Evolutionary conservation across 192 early-diverging fungal species (phyloP), one percentile per base, ranked within the genome.

Genomic region (Coemansia sp.): DNA sequence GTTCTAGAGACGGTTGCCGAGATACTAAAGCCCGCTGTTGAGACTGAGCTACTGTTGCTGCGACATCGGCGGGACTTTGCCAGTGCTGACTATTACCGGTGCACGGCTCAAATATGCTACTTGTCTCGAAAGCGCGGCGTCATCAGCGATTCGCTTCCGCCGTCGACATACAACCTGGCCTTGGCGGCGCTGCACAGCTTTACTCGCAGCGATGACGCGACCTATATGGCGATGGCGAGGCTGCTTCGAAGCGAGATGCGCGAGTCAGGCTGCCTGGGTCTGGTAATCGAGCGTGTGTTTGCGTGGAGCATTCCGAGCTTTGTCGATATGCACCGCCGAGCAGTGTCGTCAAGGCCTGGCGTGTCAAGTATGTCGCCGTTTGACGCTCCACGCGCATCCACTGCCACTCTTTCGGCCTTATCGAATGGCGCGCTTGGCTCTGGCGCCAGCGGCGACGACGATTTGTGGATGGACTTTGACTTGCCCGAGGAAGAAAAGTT

Each of bases 401-500:
- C 32, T n/a, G n/a, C n/a, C n/a, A 15, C 33, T 10, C 21, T 18
- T 2, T 24, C 29, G 33, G 5, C 21, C 4, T 53, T 3, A 4
- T 38, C 33, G 15, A 29, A 40, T 14, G 12, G 48, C 18, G 32
- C 19, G 43, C 14, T 32, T 3, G 53, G n/a, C 24, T 33, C n/a
- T 14, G 15, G 40, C 50, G 10, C 11, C 38, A 61, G 58, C 22
- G 53, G 56, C 8, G n/a, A n/a, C 5, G 62, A 60, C 11, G 75
- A 72, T 43, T 54, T 62, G 64, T 80, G 76, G 76, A 73, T 80
- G 71, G 67, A 70, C 29, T 74, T 80, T 67, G 71, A 80, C 26
- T 37, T 80, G 43, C 76, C 71, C 0, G 76, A 74, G 12, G 71
- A 74, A 52, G 36, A 22, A 17, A 58, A 38, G 26, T 27, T 46